Evolutionary conservation across 306 rosid genomes (phyloP).

Genomic region (Carpinus viminea): DNA sequence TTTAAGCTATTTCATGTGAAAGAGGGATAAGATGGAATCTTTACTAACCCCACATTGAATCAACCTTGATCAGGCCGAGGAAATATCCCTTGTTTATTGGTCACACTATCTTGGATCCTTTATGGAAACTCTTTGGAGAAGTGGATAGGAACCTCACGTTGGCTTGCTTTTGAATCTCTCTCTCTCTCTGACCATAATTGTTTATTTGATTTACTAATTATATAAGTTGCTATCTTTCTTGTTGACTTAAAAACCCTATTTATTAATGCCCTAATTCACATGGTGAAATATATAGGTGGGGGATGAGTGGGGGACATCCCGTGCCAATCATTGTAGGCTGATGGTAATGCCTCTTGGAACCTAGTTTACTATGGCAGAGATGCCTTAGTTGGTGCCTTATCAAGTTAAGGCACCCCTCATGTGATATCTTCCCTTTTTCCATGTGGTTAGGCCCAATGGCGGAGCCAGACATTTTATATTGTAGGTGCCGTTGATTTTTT

Average conservation of each 20-base stretch:
- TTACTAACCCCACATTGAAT: constrained; percentile 34
- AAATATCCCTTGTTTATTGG: constrained; percentile 45
- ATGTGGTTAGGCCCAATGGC: constrained; percentile 65
- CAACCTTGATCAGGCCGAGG: constrained; percentile 15
- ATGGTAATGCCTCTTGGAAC: constrained; percentile 43
- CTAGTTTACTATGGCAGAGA: constrained; percentile 42
- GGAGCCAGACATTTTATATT: too few species aligned
- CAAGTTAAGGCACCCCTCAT: constrained; percentile 45
- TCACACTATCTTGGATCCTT: constrained; percentile 40
- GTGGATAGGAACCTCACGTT: constrained; percentile 33
- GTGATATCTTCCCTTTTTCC: constrained; percentile 62
- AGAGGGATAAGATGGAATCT: constrained; percentile 57
- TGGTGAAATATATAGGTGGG: constrained; percentile 18
- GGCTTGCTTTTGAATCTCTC: constrained; percentile 23
- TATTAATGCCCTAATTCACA: constrained; percentile 6
- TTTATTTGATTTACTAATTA: background rate
- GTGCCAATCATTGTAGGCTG: constrained; percentile 28
- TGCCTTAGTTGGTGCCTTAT: constrained; percentile 37
- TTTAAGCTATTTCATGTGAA: constrained; percentile 30
- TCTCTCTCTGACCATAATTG: background rate
- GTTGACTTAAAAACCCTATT: constrained; percentile 6
- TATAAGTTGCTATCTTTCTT: background rate
- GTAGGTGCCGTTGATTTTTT: too few species aligned
- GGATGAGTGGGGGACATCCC: constrained; percentile 30
- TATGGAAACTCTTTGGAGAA: constrained; percentile 22